Conservation (phyloP, 1,284 basidiomycete genomes). For the Tilletia indica region DNA sequence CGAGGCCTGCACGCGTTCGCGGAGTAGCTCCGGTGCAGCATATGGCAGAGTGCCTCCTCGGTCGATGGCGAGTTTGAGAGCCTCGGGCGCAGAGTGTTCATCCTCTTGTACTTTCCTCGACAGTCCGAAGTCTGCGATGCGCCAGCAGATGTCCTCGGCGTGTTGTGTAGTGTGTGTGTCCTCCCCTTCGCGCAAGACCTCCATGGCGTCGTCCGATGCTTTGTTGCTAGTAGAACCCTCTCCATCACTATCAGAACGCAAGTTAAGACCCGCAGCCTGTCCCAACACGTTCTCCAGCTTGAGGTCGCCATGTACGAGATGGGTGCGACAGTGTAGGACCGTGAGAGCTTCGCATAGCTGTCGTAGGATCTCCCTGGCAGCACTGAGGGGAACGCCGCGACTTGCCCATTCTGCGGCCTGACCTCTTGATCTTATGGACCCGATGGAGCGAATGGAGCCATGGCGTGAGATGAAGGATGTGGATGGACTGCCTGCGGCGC, state of each 20-base stretch:
- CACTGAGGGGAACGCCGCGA: conserved; percentile 40
- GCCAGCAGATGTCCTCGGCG: conserved; percentile 37
- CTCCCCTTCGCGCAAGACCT: background rate
- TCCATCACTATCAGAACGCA: background rate
- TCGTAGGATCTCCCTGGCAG: conserved; percentile 81
- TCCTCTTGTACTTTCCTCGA: conserved; percentile 53
- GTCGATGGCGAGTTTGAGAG: background rate
- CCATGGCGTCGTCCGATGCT: background rate
- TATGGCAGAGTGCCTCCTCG: conserved; percentile 46
- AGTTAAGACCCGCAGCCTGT: conserved; percentile 19
- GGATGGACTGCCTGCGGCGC: background rate
- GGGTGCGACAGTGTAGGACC: conserved; percentile 77
- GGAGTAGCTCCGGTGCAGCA: conserved; percentile 42
- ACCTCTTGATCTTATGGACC: background rate
- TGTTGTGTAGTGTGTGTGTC: background rate
- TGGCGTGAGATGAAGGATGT: background rate
- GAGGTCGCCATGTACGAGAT: conserved; percentile 65
- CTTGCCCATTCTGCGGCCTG: conserved; percentile 23
- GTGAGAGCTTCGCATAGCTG: conserved; percentile 82
- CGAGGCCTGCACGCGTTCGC: background rate
- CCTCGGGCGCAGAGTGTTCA: background rate
- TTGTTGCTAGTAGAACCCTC: too few species aligned
- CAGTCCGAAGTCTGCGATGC: conserved; percentile 77
- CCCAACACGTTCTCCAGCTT: conserved; percentile 91
- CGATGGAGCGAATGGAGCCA: background rate